Evolutionary conservation across 2,329 filamentous ascomycete genomes (phyloP), one percentile per base, ranked within the genome.

Genomic region (Sarocladium kiliense): DNA sequence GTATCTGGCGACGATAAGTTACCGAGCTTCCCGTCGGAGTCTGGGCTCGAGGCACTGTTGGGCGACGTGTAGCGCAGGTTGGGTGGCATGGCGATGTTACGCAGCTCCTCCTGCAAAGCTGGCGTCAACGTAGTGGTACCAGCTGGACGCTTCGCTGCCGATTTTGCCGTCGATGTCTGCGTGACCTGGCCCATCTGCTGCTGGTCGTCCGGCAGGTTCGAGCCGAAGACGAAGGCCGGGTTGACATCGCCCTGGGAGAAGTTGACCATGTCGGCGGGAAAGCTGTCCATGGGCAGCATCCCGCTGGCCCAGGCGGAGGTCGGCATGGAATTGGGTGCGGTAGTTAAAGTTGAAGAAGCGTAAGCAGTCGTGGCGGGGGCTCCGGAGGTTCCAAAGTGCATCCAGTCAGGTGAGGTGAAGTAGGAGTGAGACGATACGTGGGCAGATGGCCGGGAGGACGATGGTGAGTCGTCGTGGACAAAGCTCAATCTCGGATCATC

Each of bases 11-110:
- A 88, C 11, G 84, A 85, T 53, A 74, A 18, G 21, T 41, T 53
- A 19, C 70, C 74, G 44, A 71, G 74, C 60, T 76, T 77, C 59
- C 70, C 68, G 25, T 76, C 76, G 10, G 82, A 86, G 59, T 79
- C 76, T 16, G 83, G 81, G 60, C 82, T 86, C 47, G 78, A 71
- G 59, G 78, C 78, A 65, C 79, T 82, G 66, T 76, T 78, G 27
- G 80, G 80, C 37, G 79, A 82, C 58, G 79, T 75, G 60, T 85
- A 86, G 60, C 81, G 80, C 18, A 85, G 74, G 60, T 84, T 79
- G 23, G 78, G 72, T 14, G 84, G 83, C 82, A 86, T 86, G 61
- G 82, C 83, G 64, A 86, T 85, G 58, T 75, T 82, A 61, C 78
- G 79, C 47, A 86, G 72, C 63, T 80, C 78, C 64, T 85, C 81